Conservation (phyloP, 1,284 basidiomycete genomes). For the Nidula niveotomentosa region DNA sequence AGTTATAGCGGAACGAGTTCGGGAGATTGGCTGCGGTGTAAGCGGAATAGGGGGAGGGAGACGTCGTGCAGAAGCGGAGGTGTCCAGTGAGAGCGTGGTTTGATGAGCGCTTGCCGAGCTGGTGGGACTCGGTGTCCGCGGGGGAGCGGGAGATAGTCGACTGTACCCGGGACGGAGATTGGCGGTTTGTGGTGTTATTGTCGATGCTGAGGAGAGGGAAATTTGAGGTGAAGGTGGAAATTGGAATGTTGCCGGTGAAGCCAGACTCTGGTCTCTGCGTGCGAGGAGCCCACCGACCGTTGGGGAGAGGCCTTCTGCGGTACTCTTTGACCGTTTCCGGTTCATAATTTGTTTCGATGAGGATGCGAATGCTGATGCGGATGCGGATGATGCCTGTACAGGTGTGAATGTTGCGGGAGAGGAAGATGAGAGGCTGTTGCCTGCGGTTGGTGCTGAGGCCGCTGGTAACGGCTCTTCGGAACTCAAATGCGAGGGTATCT, state of each 20-base stretch:
- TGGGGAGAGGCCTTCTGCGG: slow-evolving; percentile 23
- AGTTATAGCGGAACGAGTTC: slow-evolving; percentile 52
- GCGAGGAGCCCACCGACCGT: neutral
- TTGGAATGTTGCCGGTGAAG: slow-evolving; percentile 4
- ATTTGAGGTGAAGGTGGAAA: slow-evolving; percentile 7
- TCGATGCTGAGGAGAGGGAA: slow-evolving; percentile 5
- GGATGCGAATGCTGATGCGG: no score
- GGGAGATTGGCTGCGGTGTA: slow-evolving; percentile 37
- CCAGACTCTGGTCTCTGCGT: neutral
- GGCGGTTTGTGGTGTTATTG: slow-evolving; percentile 11
- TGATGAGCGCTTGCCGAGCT: slow-evolving; percentile 32
- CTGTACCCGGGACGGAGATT: slow-evolving; percentile 2
- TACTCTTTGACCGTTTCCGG: slow-evolving; percentile 43
- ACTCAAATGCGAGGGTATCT: no score
- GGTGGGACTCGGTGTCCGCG: no score
- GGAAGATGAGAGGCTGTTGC: no score
- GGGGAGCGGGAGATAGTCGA: neutral
- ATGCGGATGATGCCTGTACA: no score
- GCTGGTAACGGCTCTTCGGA: no score
- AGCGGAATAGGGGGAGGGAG: slow-evolving; percentile 24
- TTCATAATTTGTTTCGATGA: neutral
- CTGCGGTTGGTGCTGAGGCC: no score
- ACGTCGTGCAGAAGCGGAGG: slow-evolving; percentile 31
- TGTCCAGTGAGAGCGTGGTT: slow-evolving; percentile 55
- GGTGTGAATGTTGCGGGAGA: no score